A percentile compares a stretch with the other conserved stretches of the same genome.
Conservation (phyloP, 768 basidiomycete species). For the Saitozyma sp. region DNA sequence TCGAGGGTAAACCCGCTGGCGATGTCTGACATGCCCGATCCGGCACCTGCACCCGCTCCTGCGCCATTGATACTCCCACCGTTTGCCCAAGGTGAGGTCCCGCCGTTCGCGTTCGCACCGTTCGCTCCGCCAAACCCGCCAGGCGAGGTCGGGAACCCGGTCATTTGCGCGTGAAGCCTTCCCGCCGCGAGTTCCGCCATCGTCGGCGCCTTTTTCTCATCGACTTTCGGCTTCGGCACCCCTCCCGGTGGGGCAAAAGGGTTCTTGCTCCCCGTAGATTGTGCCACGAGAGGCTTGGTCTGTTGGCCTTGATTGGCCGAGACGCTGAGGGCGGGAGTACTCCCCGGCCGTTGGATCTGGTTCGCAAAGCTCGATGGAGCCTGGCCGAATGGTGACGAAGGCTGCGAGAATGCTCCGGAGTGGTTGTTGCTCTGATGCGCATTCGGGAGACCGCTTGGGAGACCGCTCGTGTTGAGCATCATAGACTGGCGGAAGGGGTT, state of each 20-base stretch:
- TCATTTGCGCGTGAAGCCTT: slow-evolving; percentile 7
- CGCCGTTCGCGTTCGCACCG: background rate
- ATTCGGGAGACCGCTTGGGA: too few relatives aligned
- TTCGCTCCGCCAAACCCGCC: slow-evolving; percentile 7
- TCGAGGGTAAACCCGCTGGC: slow-evolving; percentile 43
- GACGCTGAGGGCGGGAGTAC: slow-evolving; percentile 31
- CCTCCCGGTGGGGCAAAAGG: slow-evolving; percentile 79
- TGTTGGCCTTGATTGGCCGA: slow-evolving; percentile 31
- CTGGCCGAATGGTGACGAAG: slow-evolving; percentile 14
- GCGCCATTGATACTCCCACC: background rate
- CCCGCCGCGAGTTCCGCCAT: slow-evolving; percentile 74
- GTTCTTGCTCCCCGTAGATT: slow-evolving; percentile 91
- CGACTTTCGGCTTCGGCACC: slow-evolving; percentile 52
- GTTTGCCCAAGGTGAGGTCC: background rate
- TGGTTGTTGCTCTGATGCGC: background rate
- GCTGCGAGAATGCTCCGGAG: slow-evolving; percentile 8
- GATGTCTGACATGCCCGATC: slow-evolving; percentile 37
- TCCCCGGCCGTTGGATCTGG: slow-evolving; percentile 40
- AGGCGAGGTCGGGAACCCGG: background rate
- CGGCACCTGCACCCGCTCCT: background rate
- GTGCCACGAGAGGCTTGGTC: slow-evolving; percentile 71
- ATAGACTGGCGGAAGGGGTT: slow-evolving; percentile 86
- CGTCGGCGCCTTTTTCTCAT: slow-evolving; percentile 74
- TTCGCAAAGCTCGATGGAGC: slow-evolving; percentile 33
- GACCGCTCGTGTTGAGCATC: slow-evolving; percentile 58